Evolutionary conservation across 352 stramenopile species (phyloP), one percentile per base, ranked within the genome.

Genomic region (Pythium oligandrum): DNA sequence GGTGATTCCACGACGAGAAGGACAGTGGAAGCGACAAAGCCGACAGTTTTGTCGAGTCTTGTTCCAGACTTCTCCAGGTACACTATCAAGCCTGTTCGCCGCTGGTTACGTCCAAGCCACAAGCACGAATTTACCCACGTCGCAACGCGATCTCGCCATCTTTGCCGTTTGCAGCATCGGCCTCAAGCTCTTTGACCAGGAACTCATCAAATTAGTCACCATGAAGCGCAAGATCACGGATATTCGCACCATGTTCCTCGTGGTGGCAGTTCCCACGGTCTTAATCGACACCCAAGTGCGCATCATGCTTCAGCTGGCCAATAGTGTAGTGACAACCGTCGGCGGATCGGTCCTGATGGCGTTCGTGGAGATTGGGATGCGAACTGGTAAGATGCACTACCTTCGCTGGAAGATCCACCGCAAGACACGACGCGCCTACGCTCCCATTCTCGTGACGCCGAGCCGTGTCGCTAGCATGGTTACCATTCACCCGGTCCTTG

Each of bases 201-300:
- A 72, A 48, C 2, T 49, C 3, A 38, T 44, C 7, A 73, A 70
- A 39, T 12, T 45, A 6, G 17, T 26, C 17, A 61, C 53, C 35
- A 32, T 64, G n/a, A 66, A 51, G 12, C 44, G 50, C 6, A 36
- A 48, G 1, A 44, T 67, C 32, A 50, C 46, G 9, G 59, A 51
- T 30, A 56, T 59, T 3, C 53, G 57, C 6, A 35, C 30, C 11
- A 67, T 73, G 65, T 67, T 49, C 40, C 39, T 64, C 26, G 30
- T 57, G 4, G 50, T 70, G 3, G 61, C 51, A 1, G 10, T 66
- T 3, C 64, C 64, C 2, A 70, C 64, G 1, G 61, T 69, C 4
- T 4, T 73, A 32, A 61, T 70, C n/a, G 61, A 73, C 34, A 70
- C 61, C 1, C 64, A 73, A 44, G 37, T 63, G 6, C 55, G 61